Evolutionary conservation across 108 stramenopile genomes (phyloP).

Genomic region (Nitzschia sp.): DNA sequence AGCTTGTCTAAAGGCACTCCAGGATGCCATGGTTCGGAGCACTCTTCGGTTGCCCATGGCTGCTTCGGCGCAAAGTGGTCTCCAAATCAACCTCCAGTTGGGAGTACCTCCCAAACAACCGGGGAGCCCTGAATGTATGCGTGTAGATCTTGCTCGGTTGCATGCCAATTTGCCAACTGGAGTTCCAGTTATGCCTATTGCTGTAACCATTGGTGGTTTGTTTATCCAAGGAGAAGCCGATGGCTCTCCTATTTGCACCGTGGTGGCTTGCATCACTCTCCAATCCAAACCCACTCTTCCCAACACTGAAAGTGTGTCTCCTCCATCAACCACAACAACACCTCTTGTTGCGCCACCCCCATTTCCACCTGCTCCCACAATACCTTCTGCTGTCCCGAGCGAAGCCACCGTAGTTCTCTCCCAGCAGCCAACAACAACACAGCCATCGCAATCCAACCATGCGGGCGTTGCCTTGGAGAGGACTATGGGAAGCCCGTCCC

Average conservation of each 20-base stretch:
- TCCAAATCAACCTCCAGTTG: constrained; percentile 38
- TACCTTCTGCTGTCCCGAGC: background rate
- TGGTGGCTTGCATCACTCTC: constrained; percentile 34
- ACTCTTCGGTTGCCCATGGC: constrained; percentile 23
- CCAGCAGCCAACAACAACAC: no score
- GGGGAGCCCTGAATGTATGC: constrained; percentile 21
- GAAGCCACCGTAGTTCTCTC: no score
- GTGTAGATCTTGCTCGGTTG: constrained; percentile 29
- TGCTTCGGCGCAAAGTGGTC: background rate
- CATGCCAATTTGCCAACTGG: constrained; percentile 20
- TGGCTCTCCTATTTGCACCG: constrained; percentile 32
- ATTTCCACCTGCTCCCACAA: background rate
- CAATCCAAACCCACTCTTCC: constrained; percentile 1
- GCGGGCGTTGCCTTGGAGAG: no score
- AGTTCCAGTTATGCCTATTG: constrained; percentile 25
- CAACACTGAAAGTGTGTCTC: background rate
- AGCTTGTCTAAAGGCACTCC: constrained; percentile 41
- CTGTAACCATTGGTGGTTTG: constrained; percentile 41
- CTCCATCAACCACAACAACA: background rate
- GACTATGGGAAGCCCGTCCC: no score
- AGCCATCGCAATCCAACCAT: no score
- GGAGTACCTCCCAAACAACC: constrained; percentile 42
- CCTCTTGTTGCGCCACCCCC: background rate
- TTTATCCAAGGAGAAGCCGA: constrained; percentile 11
- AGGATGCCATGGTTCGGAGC: constrained; percentile 50